Percentiles rank a stretch among this genome's conserved stretches.
Conservation (phyloP, 192 early-diverging fungal genomes). For the Backusella australiensis region DNA sequence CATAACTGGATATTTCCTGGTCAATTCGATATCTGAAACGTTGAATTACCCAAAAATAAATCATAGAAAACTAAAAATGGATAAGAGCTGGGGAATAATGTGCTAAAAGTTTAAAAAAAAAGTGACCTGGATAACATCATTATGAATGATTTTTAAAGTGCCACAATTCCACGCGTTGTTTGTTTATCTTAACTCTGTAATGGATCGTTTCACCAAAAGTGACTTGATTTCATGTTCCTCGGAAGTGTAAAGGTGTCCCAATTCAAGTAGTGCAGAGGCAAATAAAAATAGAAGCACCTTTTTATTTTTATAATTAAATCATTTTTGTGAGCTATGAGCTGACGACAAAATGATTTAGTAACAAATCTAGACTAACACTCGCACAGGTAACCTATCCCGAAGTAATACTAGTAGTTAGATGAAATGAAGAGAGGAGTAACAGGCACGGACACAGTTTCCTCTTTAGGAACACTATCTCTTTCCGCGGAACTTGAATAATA, state of each 20-base stretch:
- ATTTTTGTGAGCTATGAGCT: background rate
- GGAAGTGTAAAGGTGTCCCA: background rate
- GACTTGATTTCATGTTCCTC: background rate
- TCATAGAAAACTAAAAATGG: background rate
- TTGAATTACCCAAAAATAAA: slow-evolving; percentile 2
- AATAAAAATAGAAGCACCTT: background rate
- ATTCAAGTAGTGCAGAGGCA: background rate
- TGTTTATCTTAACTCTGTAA: slow-evolving; percentile 3
- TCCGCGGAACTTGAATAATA: slow-evolving; percentile 1
- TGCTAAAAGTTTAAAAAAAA: background rate
- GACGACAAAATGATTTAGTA: background rate
- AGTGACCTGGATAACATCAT: background rate
- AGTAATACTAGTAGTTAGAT: background rate
- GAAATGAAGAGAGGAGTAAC: background rate
- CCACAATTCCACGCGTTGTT: slow-evolving; percentile 6
- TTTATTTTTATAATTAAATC: background rate
- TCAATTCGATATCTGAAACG: slow-evolving; percentile 3
- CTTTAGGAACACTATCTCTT: background rate
- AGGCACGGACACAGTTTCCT: slow-evolving; percentile 2
- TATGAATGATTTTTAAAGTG: background rate
- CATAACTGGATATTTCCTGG: background rate
- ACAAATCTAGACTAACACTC: background rate
- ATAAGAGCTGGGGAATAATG: background rate
- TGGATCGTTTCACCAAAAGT: slow-evolving; percentile 7
- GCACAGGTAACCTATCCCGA: background rate